A percentile compares a stretch with the other conserved stretches of the same genome.
These are phyloP conservation scores for Pseudevernia furfuracea DNA, from an alignment of 495 filamentous ascomycete genomes.

Conservation along the genomic window DNA sequence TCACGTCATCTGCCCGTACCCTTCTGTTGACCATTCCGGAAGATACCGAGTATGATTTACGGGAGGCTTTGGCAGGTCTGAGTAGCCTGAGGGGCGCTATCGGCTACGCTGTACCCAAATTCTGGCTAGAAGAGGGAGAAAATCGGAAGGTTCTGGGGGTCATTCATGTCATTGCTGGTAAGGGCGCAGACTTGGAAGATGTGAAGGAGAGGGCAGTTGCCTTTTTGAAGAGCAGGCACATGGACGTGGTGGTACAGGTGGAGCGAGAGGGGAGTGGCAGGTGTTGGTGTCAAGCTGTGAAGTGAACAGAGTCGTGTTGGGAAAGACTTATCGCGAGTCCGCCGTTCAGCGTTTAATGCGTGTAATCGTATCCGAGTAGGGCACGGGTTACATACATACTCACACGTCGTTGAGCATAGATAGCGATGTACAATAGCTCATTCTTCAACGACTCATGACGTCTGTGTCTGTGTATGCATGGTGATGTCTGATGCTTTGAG, in stretches of 20 bases:
- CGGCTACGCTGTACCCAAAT: constrained; percentile 79
- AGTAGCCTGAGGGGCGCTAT: constrained; percentile 75
- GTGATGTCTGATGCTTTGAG: neutral
- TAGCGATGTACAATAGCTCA: neutral
- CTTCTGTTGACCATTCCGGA: constrained; percentile 78
- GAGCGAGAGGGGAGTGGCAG: constrained; percentile 67
- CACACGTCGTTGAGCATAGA: neutral
- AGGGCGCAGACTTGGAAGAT: constrained; percentile 65
- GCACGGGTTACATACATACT: neutral
- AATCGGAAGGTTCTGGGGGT: constrained; percentile 59
- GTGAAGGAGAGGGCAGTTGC: constrained; percentile 58
- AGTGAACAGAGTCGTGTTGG: neutral
- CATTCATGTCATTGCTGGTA: constrained; percentile 70
- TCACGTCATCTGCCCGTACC: constrained; percentile 71
- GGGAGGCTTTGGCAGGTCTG: constrained; percentile 77
- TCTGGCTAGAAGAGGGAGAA: constrained; percentile 81
- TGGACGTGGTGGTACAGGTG: constrained; percentile 68
- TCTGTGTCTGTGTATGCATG: neutral
- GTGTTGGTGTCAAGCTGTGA: constrained; percentile 59
- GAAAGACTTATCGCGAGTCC: neutral
- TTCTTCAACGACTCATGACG: neutral
- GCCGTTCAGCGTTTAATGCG: neutral
- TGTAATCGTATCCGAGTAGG: neutral
- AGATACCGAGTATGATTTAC: constrained; percentile 79
- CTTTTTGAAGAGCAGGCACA: constrained; percentile 50